Evolutionary conservation across 2,329 filamentous ascomycete genomes (phyloP), one percentile per base, ranked within the genome.

Genomic region (Clonostachys sp.): DNA sequence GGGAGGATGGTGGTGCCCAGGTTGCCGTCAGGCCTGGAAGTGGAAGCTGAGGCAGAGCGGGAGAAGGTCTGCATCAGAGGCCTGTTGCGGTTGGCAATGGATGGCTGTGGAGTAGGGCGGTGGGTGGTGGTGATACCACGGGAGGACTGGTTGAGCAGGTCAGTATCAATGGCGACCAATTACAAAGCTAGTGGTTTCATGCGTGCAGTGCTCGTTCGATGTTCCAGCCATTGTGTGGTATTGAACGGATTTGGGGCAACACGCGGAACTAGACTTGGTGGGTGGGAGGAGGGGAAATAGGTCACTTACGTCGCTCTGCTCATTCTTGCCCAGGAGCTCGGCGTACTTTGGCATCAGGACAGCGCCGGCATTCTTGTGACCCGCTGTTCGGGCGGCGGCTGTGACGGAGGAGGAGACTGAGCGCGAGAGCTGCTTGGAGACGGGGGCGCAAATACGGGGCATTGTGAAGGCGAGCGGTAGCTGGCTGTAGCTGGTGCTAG

Each of bases 31-130:
- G 67, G 58, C 12, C 63, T 55, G 13, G 70, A 61, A 4, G 71
- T 64, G n/a, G 72, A 68, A 47, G 72, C 70, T 14, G 74, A 61
- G 7, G 73, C 62, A 16, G 74, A 71, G 18, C 73, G 72, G 56
- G 70, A 68, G 69, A 84, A 84, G 58, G 77, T 79, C 67, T 85
- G 81, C 81, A 85, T 84, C 48, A 84, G 66, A 39, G 80, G 81
- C 57, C 76, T 67, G 49, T 66, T 65, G 53, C 72, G 72, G 59
- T 66, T 63, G 61, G 66, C 54, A 56, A 71, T 61, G 50, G 73
- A 65, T 51, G 70, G 68, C 48, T 69, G 68, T 20, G 71, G 68
- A 9, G 69, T 70, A 44, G 74, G 73, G 46, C 73, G 72, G 59
- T 77, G 73, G 48, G 70, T 65, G 50, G 72, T 74, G 46, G 70